phyloP scores from a whole-genome alignment of 1,139 yeast species.

The Debaryomyces psychrophilus region DNA sequence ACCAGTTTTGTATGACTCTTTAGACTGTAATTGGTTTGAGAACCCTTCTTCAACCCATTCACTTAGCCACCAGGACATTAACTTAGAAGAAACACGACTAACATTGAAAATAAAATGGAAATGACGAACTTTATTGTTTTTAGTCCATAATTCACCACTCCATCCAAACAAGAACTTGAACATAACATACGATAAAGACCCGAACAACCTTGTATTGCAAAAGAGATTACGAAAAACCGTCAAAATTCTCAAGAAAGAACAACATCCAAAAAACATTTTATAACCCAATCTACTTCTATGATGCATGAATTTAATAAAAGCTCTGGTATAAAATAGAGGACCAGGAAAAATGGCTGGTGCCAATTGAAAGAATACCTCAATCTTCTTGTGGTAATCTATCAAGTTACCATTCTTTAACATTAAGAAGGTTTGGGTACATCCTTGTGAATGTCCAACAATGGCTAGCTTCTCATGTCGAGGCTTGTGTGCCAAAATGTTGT shows the following conservation, averaged over 20 bases:
- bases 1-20: slow-evolving; percentile 34
- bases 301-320: slow-evolving; percentile 61
- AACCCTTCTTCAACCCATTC: slow-evolving; percentile 48
- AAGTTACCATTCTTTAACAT: slow-evolving; percentile 48
- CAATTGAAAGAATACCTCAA: slow-evolving; percentile 72
- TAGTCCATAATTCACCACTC: slow-evolving; percentile 75
- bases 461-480: slow-evolving; percentile 54
- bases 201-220: slow-evolving; percentile 54
- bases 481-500: slow-evolving; percentile 52
- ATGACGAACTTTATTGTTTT: slow-evolving; percentile 59
- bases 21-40: slow-evolving; percentile 41
- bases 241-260: slow-evolving; percentile 63
- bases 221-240: slow-evolving; percentile 50
- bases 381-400: slow-evolving; percentile 40
- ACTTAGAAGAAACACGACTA: slow-evolving; percentile 71
- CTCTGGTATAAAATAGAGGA: slow-evolving; percentile 56
- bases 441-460: slow-evolving; percentile 87
- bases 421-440: slow-evolving; percentile 82
- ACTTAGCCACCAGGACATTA: slow-evolving; percentile 90
- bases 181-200: slow-evolving; percentile 71
- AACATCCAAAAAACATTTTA: slow-evolving; percentile 58
- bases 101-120: slow-evolving; percentile 88
- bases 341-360: slow-evolving; percentile 96
- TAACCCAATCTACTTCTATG: slow-evolving; percentile 38
- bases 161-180: slow-evolving; percentile 85